Conservation (phyloP, 2,329 filamentous ascomycete species). For the Colletotrichum tropicicola region DNA sequence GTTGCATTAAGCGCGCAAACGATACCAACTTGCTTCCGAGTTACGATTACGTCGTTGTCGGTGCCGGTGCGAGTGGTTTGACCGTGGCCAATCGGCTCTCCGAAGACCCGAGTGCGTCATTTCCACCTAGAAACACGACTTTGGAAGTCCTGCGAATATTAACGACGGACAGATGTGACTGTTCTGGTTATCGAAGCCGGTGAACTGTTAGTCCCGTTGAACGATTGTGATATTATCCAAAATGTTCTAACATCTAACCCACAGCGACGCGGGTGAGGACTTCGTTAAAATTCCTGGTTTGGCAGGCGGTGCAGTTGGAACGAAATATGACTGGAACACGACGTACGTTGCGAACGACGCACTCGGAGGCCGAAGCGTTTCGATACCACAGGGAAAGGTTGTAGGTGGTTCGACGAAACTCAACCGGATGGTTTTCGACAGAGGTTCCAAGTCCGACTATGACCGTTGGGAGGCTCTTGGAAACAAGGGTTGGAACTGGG, state of each 20-base stretch:
- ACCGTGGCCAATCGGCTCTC: slow-evolving; percentile 47
- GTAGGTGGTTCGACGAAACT: slow-evolving; percentile 42
- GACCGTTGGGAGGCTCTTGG: slow-evolving; percentile 48
- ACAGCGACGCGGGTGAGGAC: slow-evolving; percentile 33
- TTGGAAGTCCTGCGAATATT: background rate
- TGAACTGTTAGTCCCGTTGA: slow-evolving; percentile 6
- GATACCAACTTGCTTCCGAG: slow-evolving; percentile 6
- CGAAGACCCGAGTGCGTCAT: slow-evolving; percentile 38
- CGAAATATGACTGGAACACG: slow-evolving; percentile 40
- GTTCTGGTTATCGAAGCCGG: slow-evolving; percentile 41
- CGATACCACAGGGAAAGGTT: slow-evolving; percentile 17
- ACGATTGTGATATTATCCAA: background rate
- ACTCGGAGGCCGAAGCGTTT: slow-evolving; percentile 11
- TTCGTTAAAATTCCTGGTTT: slow-evolving; percentile 36
- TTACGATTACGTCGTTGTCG: slow-evolving; percentile 44
- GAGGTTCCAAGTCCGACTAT: slow-evolving; percentile 38
- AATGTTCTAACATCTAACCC: background rate
- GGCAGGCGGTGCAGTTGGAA: slow-evolving; percentile 33
- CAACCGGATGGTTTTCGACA: slow-evolving; percentile 42
- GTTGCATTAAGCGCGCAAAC: background rate
- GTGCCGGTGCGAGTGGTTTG: slow-evolving; percentile 45
- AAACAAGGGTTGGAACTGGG: slow-evolving; percentile 48
- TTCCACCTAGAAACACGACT: background rate
- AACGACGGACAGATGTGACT: slow-evolving; percentile 29
- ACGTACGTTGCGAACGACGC: slow-evolving; percentile 23